Conservation (phyloP, 2,329 filamentous ascomycete species). For the Venturiaceae sp. region DNA sequence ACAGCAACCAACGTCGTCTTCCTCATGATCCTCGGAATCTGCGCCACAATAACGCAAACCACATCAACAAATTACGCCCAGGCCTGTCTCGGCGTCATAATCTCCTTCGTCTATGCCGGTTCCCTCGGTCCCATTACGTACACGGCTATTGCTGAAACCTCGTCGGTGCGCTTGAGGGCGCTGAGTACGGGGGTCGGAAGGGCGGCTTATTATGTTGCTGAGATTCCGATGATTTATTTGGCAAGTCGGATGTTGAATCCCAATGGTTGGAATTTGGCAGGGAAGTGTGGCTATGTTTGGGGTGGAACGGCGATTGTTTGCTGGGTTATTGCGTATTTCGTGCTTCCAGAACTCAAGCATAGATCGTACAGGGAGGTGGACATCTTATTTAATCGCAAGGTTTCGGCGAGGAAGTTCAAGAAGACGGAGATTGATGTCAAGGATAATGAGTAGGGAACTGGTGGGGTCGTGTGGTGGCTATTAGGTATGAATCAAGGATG, state of each 20-base stretch:
- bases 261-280: slow-evolving; percentile 75
- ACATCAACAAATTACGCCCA: slow-evolving; percentile 45
- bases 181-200: slow-evolving; percentile 84
- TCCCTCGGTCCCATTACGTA: slow-evolving; percentile 60
- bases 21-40: slow-evolving; percentile 71
- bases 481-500: too few species aligned
- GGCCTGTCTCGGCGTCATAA: slow-evolving; percentile 53
- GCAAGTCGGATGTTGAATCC: slow-evolving; percentile 94
- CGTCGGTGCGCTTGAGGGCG: slow-evolving; percentile 73
- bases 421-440: slow-evolving; percentile 41
- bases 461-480: too few species aligned
- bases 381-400: slow-evolving; percentile 64
- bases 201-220: slow-evolving; percentile 67
- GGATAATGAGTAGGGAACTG: background rate
- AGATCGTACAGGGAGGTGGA: slow-evolving; percentile 82
- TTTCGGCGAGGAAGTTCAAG: slow-evolving; percentile 66
- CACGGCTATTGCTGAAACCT: slow-evolving; percentile 76
- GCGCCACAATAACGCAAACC: slow-evolving; percentile 28
- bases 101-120: slow-evolving; percentile 55
- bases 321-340: slow-evolving; percentile 72
- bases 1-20: slow-evolving; percentile 50
- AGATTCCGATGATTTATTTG: slow-evolving; percentile 70
- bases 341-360: slow-evolving; percentile 68
- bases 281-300: slow-evolving; percentile 85
- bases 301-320: slow-evolving; percentile 70